Conservation (phyloP, 1,284 basidiomycete genomes). For the Cystobasidiaceae sp. region DNA sequence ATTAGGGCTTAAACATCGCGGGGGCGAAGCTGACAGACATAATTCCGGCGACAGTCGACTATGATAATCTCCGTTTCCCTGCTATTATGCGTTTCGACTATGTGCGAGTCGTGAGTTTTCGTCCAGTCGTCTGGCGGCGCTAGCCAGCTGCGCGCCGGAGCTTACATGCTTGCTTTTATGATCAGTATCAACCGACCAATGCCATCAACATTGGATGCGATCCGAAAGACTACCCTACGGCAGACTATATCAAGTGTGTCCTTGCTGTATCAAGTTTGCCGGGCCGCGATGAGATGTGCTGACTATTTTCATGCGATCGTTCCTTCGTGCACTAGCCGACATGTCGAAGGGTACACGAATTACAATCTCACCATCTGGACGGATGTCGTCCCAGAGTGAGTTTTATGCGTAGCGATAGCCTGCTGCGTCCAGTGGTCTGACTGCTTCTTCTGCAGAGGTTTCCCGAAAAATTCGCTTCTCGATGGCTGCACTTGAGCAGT, state of each 20-base stretch:
- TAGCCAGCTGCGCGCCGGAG: too few relatives aligned
- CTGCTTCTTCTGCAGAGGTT: slow-evolving; percentile 1
- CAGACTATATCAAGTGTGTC: slow-evolving; percentile 56
- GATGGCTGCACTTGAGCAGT: background rate
- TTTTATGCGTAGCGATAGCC: background rate
- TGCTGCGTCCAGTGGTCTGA: background rate
- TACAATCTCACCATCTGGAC: slow-evolving; percentile 25
- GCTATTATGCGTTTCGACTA: slow-evolving; percentile 69
- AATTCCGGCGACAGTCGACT: slow-evolving; percentile 30
- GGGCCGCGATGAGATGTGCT: background rate
- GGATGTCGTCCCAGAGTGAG: slow-evolving; percentile 14
- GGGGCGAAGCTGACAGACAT: background rate
- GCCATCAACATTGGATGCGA: slow-evolving; percentile 75
- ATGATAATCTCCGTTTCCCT: slow-evolving; percentile 14
- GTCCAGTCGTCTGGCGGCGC: background rate
- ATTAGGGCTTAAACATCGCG: background rate
- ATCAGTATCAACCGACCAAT: slow-evolving; percentile 41
- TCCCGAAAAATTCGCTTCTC: slow-evolving; percentile 16
- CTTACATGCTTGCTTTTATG: background rate
- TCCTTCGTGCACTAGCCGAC: background rate
- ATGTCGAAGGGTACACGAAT: slow-evolving; percentile 18
- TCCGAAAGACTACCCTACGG: slow-evolving; percentile 69
- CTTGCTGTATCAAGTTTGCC: background rate
- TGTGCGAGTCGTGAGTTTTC: slow-evolving; percentile 52
- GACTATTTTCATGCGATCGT: background rate